A percentile compares a stretch with the other conserved stretches of the same genome.
Conservation (phyloP, 169 alveolate genomes). For the Amoebophrya sp. region DNA sequence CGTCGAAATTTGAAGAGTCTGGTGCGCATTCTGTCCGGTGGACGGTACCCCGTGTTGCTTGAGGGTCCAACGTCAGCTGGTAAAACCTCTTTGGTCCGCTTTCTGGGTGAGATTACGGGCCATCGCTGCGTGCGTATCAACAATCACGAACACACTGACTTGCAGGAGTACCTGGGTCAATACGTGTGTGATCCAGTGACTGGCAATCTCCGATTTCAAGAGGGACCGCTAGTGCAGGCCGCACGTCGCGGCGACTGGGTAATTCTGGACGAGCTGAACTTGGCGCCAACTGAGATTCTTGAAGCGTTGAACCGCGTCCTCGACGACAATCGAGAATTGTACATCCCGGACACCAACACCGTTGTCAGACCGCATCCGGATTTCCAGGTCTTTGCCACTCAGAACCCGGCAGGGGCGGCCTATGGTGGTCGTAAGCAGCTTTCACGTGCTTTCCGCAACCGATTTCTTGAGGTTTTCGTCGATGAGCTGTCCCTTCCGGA, state of each 20-base stretch:
- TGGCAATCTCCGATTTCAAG: slow-evolving; percentile 83
- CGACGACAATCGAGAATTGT: slow-evolving; percentile 96
- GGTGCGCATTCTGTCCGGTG: slow-evolving; percentile 82
- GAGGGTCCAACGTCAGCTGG: slow-evolving; percentile 99
- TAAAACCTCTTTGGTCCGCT: slow-evolving; percentile 93
- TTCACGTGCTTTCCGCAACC: slow-evolving; percentile 94
- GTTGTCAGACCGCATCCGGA: slow-evolving; percentile 91
- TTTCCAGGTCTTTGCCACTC: slow-evolving; percentile 98
- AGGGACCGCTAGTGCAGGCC: slow-evolving; percentile 95
- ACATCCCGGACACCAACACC: slow-evolving; percentile 90
- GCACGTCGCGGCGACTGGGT: slow-evolving; percentile 97
- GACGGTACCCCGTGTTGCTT: slow-evolving; percentile 91
- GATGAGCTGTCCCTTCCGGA: slow-evolving; percentile 85
- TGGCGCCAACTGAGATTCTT: slow-evolving; percentile 96
- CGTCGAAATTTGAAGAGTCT: slow-evolving; percentile 70
- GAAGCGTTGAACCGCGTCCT: slow-evolving; percentile 96
- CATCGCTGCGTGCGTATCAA: slow-evolving; percentile 93
- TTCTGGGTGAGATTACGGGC: slow-evolving; percentile 84
- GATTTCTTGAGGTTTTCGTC: slow-evolving; percentile 90
- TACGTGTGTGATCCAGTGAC: slow-evolving; percentile 78
- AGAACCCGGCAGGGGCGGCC: slow-evolving; percentile 94
- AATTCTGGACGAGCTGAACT: slow-evolving; percentile 96
- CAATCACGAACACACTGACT: slow-evolving; percentile 97
- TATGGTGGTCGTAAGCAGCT: slow-evolving; percentile 98
- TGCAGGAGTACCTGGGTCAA: slow-evolving; percentile 96